Percentiles rank a stretch among this genome's conserved stretches.
These are phyloP conservation scores for Tolypocladium tropicale DNA, from an alignment of 2,329 filamentous ascomycete genomes.

Conservation along the genomic window DNA sequence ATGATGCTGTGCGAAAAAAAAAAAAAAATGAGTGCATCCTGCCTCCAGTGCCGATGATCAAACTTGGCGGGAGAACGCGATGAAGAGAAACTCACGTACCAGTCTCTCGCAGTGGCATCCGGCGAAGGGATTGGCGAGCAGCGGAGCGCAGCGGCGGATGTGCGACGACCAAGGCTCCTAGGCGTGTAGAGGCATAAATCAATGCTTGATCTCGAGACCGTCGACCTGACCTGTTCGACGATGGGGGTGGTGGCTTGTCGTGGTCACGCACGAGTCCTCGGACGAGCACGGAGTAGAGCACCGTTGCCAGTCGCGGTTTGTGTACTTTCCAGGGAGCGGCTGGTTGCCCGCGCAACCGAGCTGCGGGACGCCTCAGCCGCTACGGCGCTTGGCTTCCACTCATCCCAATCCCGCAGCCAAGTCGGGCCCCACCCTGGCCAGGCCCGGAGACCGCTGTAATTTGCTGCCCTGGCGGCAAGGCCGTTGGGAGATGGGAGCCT, in stretches of 20 bases:
- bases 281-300: neutral
- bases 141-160: neutral
- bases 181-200: slow-evolving; percentile 12
- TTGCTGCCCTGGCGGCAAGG: neutral
- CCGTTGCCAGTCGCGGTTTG: neutral
- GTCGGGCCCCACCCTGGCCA: neutral
- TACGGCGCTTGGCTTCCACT: too few species aligned
- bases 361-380: neutral
- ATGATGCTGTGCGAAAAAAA: too few species aligned
- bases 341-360: neutral
- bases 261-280: neutral
- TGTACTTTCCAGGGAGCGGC: neutral
- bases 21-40: neutral
- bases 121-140: neutral
- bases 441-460: neutral
- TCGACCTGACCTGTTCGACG: neutral
- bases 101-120: neutral
- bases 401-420: too few species aligned
- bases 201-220: slow-evolving; percentile 13
- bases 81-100: neutral
- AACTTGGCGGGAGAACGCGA: neutral
- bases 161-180: neutral
- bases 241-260: neutral
- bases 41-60: too few species aligned
- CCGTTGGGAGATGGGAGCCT: neutral